These are phyloP conservation scores for Puccinia triticina DNA, from an alignment of 1,284 basidiomycete genomes.

Conservation along the genomic window DNA sequence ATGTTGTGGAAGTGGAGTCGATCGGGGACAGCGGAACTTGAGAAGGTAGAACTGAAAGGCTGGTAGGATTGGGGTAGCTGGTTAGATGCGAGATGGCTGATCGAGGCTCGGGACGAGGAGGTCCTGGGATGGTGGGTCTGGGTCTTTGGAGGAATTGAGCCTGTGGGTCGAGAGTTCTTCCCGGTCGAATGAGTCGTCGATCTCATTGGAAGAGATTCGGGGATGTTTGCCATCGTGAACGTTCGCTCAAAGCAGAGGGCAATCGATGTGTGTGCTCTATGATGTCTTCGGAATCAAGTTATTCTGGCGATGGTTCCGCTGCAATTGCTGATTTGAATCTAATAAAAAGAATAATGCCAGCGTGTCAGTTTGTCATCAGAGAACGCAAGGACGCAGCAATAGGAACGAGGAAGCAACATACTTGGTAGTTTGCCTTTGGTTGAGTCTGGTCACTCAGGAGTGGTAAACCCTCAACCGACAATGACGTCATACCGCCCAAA, in stretches of 20 bases:
- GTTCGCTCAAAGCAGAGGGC: no score
- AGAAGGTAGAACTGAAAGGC: neutral
- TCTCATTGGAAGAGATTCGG: neutral
- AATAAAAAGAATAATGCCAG: neutral
- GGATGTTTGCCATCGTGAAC: neutral
- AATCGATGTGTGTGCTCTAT: neutral
- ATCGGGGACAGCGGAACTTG: constrained; percentile 25
- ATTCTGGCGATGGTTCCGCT: neutral
- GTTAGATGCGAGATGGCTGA: constrained; percentile 2
- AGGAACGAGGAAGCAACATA: no score
- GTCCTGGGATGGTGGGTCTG: neutral
- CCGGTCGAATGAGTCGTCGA: constrained; percentile 21
- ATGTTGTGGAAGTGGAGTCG: constrained; percentile 31
- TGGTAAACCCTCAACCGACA: neutral
- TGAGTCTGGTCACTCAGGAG: no score
- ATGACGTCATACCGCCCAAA: neutral
- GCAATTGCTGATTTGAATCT: neutral
- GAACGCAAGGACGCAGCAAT: neutral
- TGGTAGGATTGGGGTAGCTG: neutral
- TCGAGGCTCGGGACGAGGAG: constrained; percentile 22
- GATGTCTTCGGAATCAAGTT: neutral
- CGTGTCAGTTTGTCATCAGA: neutral
- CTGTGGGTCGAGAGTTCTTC: constrained; percentile 11
- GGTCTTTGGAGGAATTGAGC: constrained; percentile 9
- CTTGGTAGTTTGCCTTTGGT: neutral